Evolutionary conservation across 179 eudicot species (phyloP), one percentile per base, ranked within the genome.

Genomic region (Spinacia oleracea): DNA sequence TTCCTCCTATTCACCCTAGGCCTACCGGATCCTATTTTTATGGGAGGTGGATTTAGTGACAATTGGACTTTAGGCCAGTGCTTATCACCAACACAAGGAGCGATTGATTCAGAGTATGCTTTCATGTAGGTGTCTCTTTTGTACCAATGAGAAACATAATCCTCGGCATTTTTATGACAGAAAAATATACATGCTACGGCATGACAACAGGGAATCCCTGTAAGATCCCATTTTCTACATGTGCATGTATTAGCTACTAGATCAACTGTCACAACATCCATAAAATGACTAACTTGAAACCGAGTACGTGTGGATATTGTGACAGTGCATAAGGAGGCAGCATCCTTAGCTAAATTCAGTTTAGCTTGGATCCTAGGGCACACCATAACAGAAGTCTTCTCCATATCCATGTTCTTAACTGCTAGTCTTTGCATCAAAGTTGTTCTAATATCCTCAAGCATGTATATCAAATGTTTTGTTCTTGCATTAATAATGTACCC

Each of bases 371-470:
- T 35, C 16, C 68, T 59, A 18, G 68, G 77, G 20, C 77, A 42
- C 45, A 42, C 43, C 14, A 59, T 23, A 3, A 9, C 6, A 0
- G 9, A 32, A 0, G 2, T 38, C 50, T 14, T 40, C 31, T 9
- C 51, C 51, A 35, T 60, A 10, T 59, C n/a, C 6, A 5, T 35
- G 4, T 25, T 58, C 10, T 74, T 53, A 4, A 15, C 6, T 7
- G n/a, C 40, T 32, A 74, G 4, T 38, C 77, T 74, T 43, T 43
- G 31, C 74, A 70, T 70, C 32, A 70, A n/a, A 4, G 34, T 1
- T 23, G 50, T 42, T 27, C 74, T 46, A 15, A 70, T 46, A 25
- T 70, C 74, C 25, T 70, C 56, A 43, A 70, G 32, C 56, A 70
- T 45, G 56, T 53, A 53, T 4, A 53, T 10, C 3, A 53, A 12